Evolutionary conservation across 768 basidiomycete genomes (phyloP), one percentile per base, ranked within the genome.

Genomic region (Trametes cinnabarina): DNA sequence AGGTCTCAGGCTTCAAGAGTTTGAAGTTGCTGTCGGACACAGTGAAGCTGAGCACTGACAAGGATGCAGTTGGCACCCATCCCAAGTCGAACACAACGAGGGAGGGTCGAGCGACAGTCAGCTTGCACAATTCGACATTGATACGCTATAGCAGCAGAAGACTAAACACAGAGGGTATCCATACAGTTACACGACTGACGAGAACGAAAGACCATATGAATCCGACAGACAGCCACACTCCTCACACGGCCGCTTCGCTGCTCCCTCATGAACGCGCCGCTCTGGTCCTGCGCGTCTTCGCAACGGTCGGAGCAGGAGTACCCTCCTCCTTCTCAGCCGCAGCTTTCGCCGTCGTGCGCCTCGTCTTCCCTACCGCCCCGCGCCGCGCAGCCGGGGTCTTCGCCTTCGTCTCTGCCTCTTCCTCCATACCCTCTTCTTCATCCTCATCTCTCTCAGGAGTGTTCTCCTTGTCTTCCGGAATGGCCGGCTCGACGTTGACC

Each of bases 381-480:
- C 59, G 53, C n/a, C 59, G 34, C 30, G 48, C n/a, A 17, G 34
- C 42, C 25, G 54, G 37, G 9, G 48, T 54, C 22, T 51, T 52
- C 23, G 39, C 52, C 41, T 52, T 56, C n/a, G 22, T 26, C 8
- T 46, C 23, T 4, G 43, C 51, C 10, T 46, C 57, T 22, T 40
- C 52, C 28, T 35, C 54, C 15, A 62, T 44, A 2, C 34, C 44
- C 15, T 61, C 30, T 12, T 12, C 30, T 6, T 12, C 58, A 15
- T 65, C 65, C 12, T 57, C 61, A 25, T 62, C 53, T 52, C 63
- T 50, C 51, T 72, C 71, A 6, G 72, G 72, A 14, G 72, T 73
- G 63, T 73, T 73, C 66, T 72, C 72, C 63, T 73, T 73, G 48
- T 68, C 67, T 32, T 61, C 62, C 28, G 57, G 57, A 25, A 54